A percentile compares a stretch with the other conserved stretches of the same genome.
Evolutionary conservation across 2,329 filamentous ascomycete genomes (phyloP).

Genomic region (Lachnellula occidentalis): DNA sequence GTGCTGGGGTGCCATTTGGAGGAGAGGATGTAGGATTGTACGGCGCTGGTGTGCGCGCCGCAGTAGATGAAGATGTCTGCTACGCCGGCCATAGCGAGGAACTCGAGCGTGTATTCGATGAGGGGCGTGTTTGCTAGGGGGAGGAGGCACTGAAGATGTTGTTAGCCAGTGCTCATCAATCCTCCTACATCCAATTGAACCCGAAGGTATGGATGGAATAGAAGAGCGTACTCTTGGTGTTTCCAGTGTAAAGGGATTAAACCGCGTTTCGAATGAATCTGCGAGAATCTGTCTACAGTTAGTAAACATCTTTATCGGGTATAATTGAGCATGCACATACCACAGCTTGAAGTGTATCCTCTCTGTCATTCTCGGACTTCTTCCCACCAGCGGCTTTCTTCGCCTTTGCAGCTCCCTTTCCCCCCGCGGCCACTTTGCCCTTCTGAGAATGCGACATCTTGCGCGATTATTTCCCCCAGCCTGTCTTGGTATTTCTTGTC

Average conservation of each 20-base stretch:
- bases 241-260: constrained; percentile 82
- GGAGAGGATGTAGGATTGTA: constrained; percentile 78
- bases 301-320: constrained; percentile 3
- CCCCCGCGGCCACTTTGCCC: constrained; percentile 20
- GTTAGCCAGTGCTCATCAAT: constrained; percentile 1
- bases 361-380: constrained; percentile 31
- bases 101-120: constrained; percentile 97
- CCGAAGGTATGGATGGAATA: background rate
- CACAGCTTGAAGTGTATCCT: constrained; percentile 33
- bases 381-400: constrained; percentile 24
- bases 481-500: background rate
- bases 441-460: constrained; percentile 23
- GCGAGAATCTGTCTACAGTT: constrained; percentile 64
- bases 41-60: constrained; percentile 76
- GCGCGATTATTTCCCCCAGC: background rate
- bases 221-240: constrained; percentile 65
- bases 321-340: constrained; percentile 18
- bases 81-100: constrained; percentile 91
- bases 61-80: constrained; percentile 91
- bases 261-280: constrained; percentile 91
- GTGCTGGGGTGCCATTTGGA: constrained; percentile 71
- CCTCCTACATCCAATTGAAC: background rate
- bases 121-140: constrained; percentile 89
- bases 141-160: constrained; percentile 66
- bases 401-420: constrained; percentile 22